phyloP scores from a whole-genome alignment of 805 yeast species.

The Yamadazyma sp. region DNA sequence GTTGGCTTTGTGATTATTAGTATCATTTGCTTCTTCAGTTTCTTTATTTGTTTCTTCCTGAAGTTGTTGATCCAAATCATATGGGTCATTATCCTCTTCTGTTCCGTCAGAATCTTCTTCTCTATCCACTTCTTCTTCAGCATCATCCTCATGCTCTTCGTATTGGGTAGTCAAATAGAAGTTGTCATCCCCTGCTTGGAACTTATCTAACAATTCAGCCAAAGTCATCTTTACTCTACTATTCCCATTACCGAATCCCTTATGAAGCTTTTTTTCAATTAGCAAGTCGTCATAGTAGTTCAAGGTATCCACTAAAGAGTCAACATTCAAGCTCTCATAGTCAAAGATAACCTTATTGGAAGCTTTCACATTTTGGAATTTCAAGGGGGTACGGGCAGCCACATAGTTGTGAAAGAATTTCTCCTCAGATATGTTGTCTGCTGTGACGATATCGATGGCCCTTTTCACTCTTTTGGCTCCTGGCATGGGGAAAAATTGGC shows the following conservation, averaged over 20 bases:
- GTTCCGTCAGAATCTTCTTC: slow-evolving; percentile 10
- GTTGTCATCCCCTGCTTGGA: slow-evolving; percentile 39
- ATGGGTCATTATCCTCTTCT: slow-evolving; percentile 11
- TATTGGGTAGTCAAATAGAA: slow-evolving; percentile 74
- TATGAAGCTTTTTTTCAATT: slow-evolving; percentile 53
- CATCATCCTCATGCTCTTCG: slow-evolving; percentile 27
- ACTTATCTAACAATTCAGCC: slow-evolving; percentile 44
- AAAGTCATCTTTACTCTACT: slow-evolving; percentile 52
- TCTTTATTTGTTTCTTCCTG: slow-evolving; percentile 14
- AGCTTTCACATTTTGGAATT: slow-evolving; percentile 20
- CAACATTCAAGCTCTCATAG: slow-evolving; percentile 28
- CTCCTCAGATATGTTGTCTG: neutral
- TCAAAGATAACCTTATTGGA: slow-evolving; percentile 36
- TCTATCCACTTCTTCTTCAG: slow-evolving; percentile 14
- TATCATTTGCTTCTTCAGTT: neutral
- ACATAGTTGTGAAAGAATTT: slow-evolving; percentile 43
- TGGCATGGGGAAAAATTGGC: slow-evolving; percentile 4
- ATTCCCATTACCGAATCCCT: slow-evolving; percentile 71
- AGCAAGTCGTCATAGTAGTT: slow-evolving; percentile 40
- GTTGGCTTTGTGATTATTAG: neutral
- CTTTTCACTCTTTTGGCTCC: slow-evolving; percentile 2
- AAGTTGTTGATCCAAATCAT: slow-evolving; percentile 19
- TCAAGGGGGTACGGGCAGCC: slow-evolving; percentile 48
- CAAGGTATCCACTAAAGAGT: slow-evolving; percentile 37
- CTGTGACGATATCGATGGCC: neutral